A percentile compares a stretch with the other conserved stretches of the same genome.
These are phyloP conservation scores for Termitomyces sp. DNA, from an alignment of 768 basidiomycete species.

Conservation along the genomic window DNA sequence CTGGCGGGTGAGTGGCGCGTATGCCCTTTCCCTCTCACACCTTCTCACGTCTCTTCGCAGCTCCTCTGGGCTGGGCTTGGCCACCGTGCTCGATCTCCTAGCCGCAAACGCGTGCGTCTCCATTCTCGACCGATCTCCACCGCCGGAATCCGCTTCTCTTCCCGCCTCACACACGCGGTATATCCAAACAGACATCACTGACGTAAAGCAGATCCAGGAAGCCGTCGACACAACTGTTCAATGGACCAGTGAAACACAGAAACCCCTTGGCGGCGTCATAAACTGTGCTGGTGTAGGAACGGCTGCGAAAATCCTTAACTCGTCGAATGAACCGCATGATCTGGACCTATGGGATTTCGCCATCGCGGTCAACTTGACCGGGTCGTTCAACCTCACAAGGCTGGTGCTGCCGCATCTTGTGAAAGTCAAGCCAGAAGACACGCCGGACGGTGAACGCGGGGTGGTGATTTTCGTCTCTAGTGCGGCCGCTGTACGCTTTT, in stretches of 20 bases:
- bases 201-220: neutral
- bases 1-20: constrained; percentile 45
- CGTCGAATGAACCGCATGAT: constrained; percentile 39
- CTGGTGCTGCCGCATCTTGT: constrained; percentile 45
- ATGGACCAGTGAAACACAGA: constrained; percentile 35
- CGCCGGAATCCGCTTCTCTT: neutral
- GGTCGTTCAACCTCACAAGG: constrained; percentile 55
- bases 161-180: neutral
- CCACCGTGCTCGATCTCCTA: constrained; percentile 42
- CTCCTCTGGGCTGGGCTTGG: constrained; percentile 53
- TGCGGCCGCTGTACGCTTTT: neutral
- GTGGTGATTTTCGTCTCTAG: neutral
- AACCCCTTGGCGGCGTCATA: constrained; percentile 48
- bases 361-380: constrained; percentile 50
- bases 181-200: neutral
- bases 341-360: constrained; percentile 48
- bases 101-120: constrained; percentile 10
- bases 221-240: constrained; percentile 21
- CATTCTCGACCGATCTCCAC: neutral
- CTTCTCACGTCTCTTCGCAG: constrained; percentile 19
- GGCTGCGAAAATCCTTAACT: constrained; percentile 40
- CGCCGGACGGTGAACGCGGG: neutral
- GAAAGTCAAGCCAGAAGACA: constrained; percentile 38
- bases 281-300: constrained; percentile 52
- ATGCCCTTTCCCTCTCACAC: neutral